Evolutionary conservation across 257 asterid species (phyloP).

Genomic region (Solanum medicagineum): DNA sequence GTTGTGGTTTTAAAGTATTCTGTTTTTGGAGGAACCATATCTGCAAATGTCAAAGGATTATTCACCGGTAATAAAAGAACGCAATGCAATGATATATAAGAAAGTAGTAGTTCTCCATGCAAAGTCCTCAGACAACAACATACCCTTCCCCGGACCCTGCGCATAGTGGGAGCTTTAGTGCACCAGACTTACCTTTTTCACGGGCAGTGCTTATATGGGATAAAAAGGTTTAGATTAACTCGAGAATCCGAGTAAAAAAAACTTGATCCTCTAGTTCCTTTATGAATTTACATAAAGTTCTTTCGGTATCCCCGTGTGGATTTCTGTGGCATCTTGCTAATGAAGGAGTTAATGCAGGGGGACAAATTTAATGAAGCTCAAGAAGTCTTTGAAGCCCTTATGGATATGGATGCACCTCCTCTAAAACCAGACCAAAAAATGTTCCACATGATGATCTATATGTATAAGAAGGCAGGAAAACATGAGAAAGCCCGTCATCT

Average conservation of each 20-base stretch:
- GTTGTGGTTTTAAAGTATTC: not conserved
- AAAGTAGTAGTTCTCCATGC: not conserved
- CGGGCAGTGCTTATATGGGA: not conserved
- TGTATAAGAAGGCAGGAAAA: conserved; percentile 70
- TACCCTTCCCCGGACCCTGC: no score
- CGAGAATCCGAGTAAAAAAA: not conserved
- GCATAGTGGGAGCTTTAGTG: no score
- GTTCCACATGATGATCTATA: conserved; percentile 98
- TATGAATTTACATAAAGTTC: not conserved
- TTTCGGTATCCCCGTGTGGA: not conserved
- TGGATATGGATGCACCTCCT: conserved; percentile 46
- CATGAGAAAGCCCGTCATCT: conserved; percentile 83
- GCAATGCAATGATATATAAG: not conserved
- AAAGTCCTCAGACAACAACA: not conserved
- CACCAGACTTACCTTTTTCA: not conserved
- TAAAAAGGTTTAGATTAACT: not conserved
- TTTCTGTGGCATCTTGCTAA: not conserved
- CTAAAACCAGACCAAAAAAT: conserved; percentile 92
- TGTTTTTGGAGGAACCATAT: not conserved
- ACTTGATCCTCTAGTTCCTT: not conserved
- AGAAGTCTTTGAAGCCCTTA: conserved; percentile 65
- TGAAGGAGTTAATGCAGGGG: conserved; percentile 45
- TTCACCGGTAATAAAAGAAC: not conserved
- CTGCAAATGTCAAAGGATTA: not conserved
- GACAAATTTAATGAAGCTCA: conserved; percentile 76